Evolutionary conservation across 257 asterid genomes (phyloP).

Genomic region (Henckelia pumila): DNA sequence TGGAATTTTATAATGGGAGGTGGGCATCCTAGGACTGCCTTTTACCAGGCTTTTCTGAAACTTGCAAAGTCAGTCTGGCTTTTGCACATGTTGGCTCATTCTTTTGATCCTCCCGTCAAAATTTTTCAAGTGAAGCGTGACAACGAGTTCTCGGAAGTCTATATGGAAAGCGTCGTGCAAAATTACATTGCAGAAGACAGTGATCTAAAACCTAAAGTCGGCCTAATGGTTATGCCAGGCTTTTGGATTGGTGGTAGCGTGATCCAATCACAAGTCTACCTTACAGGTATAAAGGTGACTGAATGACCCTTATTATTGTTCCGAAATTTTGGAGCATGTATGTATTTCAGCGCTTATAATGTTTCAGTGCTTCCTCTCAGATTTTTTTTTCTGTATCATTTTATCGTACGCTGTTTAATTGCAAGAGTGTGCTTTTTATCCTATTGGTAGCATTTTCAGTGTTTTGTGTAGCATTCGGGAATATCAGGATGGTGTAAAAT

Average conservation of each 20-base stretch:
- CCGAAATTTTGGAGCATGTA: conserved; percentile 21
- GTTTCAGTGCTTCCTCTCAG: not conserved
- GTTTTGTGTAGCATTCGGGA: not conserved
- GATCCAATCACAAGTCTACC: conserved; percentile 85
- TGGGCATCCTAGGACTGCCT: conserved; percentile 95
- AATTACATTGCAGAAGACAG: conserved; percentile 52
- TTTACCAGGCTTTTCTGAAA: conserved; percentile 93
- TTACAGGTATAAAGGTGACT: conserved; percentile 61
- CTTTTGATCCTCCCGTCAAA: conserved; percentile 73
- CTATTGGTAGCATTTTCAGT: not conserved
- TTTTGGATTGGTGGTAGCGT: conserved; percentile 91
- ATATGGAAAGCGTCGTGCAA: conserved; percentile 85
- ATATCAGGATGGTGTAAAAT: not conserved
- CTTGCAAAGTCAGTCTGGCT: conserved; percentile 90
- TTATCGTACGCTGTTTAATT: not conserved
- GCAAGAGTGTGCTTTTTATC: no score
- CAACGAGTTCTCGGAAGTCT: conserved; percentile 81
- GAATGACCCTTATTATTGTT: conserved; percentile 41
- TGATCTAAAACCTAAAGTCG: conserved; percentile 78
- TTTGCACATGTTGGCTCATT: conserved; percentile 77
- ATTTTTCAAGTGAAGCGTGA: conserved; percentile 84
- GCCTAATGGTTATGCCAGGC: conserved; percentile 96
- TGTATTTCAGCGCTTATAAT: conserved; percentile 22
- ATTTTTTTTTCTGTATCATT: not conserved
- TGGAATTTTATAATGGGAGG: conserved; percentile 61